phyloP scores from a whole-genome alignment of 2,329 filamentous ascomycete genomes.

The Aspergillus fijiensis region DNA sequence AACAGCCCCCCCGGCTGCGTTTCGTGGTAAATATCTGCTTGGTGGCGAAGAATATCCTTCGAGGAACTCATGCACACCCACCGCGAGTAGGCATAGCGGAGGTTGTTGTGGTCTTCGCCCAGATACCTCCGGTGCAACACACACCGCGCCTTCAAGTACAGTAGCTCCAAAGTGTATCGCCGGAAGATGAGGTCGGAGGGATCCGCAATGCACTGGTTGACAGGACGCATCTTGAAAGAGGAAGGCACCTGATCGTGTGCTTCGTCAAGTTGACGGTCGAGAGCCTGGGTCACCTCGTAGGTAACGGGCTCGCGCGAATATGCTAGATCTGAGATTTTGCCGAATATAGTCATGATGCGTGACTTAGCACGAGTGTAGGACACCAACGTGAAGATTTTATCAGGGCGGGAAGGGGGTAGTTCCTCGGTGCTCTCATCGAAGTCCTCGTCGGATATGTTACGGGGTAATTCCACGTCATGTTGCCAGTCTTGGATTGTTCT shows the following conservation, averaged over 20 bases:
- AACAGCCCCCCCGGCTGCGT: constrained; percentile 57
- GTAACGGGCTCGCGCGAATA: constrained; percentile 33
- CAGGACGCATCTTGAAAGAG: constrained; percentile 25
- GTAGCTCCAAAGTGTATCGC: constrained; percentile 52
- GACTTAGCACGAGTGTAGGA: constrained; percentile 40
- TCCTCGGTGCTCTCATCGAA: constrained; percentile 52
- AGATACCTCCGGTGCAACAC: constrained; percentile 58
- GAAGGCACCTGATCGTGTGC: constrained; percentile 25
- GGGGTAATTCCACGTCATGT: constrained; percentile 58
- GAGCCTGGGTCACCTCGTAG: constrained; percentile 38
- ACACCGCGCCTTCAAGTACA: constrained; percentile 53
- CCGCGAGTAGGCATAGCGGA: constrained; percentile 45
- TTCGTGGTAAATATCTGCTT: constrained; percentile 52
- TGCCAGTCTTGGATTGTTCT: constrained; percentile 61
- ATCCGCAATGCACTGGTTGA: constrained; percentile 47
- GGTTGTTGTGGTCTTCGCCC: constrained; percentile 36
- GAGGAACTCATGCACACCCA: constrained; percentile 50
- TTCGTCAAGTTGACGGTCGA: constrained; percentile 39
- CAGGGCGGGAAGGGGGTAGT: constrained; percentile 56
- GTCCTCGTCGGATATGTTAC: constrained; percentile 62
- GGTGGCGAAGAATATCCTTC: constrained; percentile 49
- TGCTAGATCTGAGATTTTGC: constrained; percentile 39
- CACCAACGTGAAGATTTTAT: constrained; percentile 52
- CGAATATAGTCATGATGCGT: constrained; percentile 37
- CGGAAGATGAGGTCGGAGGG: constrained; percentile 53